These are phyloP conservation scores for Persicaria maculosa DNA, from an alignment of 148 eudicot species.

Conservation along the genomic window DNA sequence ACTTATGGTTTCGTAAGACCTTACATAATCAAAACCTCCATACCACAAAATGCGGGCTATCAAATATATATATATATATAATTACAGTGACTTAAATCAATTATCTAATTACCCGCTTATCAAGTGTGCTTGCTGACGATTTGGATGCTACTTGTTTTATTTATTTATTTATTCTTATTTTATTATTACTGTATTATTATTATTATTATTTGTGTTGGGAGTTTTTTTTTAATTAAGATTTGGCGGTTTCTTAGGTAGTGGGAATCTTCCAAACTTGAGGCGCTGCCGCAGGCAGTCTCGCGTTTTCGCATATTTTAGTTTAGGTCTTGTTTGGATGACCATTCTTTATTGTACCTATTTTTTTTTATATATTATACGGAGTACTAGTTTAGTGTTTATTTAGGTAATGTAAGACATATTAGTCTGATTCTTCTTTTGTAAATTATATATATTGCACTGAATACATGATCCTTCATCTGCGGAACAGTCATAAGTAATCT, in stretches of 20 bases:
- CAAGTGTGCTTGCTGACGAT: constrained; percentile 10
- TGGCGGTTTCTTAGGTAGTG: not conserved
- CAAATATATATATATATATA: not conserved
- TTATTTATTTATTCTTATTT: not conserved
- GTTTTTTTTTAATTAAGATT: not conserved
- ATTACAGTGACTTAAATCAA: not conserved
- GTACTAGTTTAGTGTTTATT: too few species aligned
- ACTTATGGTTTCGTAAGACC: constrained; percentile 8
- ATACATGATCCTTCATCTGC: not conserved
- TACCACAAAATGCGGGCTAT: not conserved
- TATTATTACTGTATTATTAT: not conserved
- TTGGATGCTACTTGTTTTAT: not conserved
- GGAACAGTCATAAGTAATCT: not conserved
- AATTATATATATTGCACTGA: not conserved
- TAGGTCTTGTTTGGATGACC: not conserved
- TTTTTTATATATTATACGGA: too few species aligned
- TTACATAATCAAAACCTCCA: constrained; percentile 4
- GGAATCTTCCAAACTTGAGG: not conserved
- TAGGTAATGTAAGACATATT: too few species aligned
- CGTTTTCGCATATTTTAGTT: not conserved
- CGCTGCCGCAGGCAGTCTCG: not conserved
- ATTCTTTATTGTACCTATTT: not conserved
- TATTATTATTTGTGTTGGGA: too few species aligned
- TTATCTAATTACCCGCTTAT: not conserved
- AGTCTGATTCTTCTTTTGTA: not conserved